Evolutionary conservation across 352 stramenopile genomes (phyloP), one percentile per base, ranked within the genome.

Genomic region (Phytopythium litorale): DNA sequence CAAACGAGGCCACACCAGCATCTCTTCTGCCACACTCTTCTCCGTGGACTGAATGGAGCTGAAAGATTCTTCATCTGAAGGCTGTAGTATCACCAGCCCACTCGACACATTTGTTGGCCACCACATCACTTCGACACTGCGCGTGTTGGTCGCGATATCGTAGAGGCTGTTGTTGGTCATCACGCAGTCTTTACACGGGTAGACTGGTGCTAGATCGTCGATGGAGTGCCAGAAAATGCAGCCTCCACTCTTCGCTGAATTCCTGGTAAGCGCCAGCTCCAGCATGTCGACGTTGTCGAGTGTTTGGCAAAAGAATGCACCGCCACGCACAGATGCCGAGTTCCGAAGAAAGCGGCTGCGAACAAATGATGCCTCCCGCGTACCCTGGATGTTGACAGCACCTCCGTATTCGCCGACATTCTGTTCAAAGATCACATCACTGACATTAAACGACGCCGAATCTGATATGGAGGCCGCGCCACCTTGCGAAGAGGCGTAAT

Each of bases 201-300:
- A 62, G 2, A 75, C 38, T 2, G 67, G 58, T 4, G 46, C 42
- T 5, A 58, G 35, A 35, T 71, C 49, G 23, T 64, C 37, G 25
- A 75, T 73, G 0, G 75, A 79, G n/a, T 77, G 38, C 81, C 81
- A 91, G 54, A 85, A 91, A 1, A 91, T 61, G 56, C 81, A 91
- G 0, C 81, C 81, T 3, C 79, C 81, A 38, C 81, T 91, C 46
- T 58, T 62, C 0, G 81, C 81, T 16, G 33, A 56, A 50, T 91
- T 91, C 0, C 38, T 21, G 32, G 37, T 61, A 38, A 77, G 88
- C 5, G 57, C 59, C 40, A 87, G 67, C 9, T 23, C 32, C 3
- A 32, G 46, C 2, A 70, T 78, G 0, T 19, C 60, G 4, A 73
- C 53, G 28, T 74, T 77, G 5, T 28, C 19, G 4, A 72, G 73